phyloP scores from a whole-genome alignment of 768 basidiomycete genomes.

The Flagelloscypha sp. region DNA sequence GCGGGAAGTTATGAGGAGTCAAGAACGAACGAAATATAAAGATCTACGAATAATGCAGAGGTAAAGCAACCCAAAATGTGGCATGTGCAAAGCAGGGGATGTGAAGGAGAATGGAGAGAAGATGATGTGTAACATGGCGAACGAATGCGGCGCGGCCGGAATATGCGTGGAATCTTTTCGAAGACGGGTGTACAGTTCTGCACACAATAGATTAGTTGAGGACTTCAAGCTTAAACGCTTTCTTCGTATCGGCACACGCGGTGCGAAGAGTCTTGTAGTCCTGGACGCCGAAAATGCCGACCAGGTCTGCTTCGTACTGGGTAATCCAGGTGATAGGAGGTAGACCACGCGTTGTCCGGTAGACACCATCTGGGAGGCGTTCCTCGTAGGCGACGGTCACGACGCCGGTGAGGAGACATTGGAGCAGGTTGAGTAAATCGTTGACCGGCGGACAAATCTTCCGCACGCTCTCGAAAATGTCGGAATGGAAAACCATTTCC shows the following conservation, averaged over 20 bases:
- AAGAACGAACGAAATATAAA: too few species aligned
- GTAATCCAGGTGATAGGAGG: constrained; percentile 74
- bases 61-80: too few species aligned
- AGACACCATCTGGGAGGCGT: constrained; percentile 56
- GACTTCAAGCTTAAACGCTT: constrained; percentile 69
- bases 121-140: too few species aligned
- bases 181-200: too few species aligned
- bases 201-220: too few species aligned
- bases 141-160: too few species aligned
- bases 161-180: too few species aligned
- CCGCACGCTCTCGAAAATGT: constrained; percentile 63
- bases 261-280: constrained; percentile 67
- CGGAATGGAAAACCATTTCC: constrained; percentile 85
- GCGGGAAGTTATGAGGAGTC: too few species aligned
- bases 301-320: constrained; percentile 55
- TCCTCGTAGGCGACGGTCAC: constrained; percentile 72
- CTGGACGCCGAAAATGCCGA: constrained; percentile 64
- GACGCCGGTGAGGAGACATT: constrained; percentile 66
- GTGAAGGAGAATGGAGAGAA: too few species aligned
- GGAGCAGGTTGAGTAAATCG: constrained; percentile 60
- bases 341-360: constrained; percentile 69
- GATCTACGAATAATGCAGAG: too few species aligned
- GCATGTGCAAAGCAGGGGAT: too few species aligned
- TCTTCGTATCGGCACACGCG: constrained; percentile 63
- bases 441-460: constrained; percentile 61